Evolutionary conservation across 805 yeast species (phyloP).

Genomic region (Hanseniaspora occidentalis): DNA sequence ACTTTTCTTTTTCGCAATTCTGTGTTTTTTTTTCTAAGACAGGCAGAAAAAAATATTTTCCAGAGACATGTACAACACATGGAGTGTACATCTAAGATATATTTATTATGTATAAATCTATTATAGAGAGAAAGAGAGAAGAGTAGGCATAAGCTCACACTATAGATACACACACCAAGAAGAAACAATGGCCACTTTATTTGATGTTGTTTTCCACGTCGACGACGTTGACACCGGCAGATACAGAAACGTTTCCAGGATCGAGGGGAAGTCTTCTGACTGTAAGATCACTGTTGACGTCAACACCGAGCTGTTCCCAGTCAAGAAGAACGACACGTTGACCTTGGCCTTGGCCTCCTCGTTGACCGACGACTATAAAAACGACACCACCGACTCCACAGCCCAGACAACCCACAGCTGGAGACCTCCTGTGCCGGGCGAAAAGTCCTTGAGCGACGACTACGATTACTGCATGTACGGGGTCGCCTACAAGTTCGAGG

Average conservation of each 20-base stretch:
- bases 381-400: constrained; percentile 29
- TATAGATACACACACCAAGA: neutral
- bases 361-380: constrained; percentile 39
- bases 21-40: too few species aligned
- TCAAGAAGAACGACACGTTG: constrained; percentile 58
- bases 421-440: constrained; percentile 63
- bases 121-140: too few species aligned
- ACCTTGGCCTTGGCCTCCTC: constrained; percentile 80
- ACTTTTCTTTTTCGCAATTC: too few species aligned
- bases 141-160: too few species aligned
- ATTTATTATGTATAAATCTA: too few species aligned
- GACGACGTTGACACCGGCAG: constrained; percentile 77
- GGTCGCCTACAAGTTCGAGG: constrained; percentile 93
- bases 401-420: constrained; percentile 22
- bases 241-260: constrained; percentile 83
- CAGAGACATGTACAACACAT: too few species aligned
- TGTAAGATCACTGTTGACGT: constrained; percentile 71
- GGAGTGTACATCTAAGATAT: too few species aligned
- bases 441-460: constrained; percentile 84
- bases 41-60: too few species aligned
- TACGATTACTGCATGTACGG: constrained; percentile 98
- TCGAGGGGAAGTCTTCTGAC: constrained; percentile 49
- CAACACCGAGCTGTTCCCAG: constrained; percentile 86
- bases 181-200: constrained; percentile 36
- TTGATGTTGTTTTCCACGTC: constrained; percentile 86